A percentile compares a stretch with the other conserved stretches of the same genome.
Conservation (phyloP, 805 yeast genomes). For the Sugiyamaella qingdaonensis region DNA sequence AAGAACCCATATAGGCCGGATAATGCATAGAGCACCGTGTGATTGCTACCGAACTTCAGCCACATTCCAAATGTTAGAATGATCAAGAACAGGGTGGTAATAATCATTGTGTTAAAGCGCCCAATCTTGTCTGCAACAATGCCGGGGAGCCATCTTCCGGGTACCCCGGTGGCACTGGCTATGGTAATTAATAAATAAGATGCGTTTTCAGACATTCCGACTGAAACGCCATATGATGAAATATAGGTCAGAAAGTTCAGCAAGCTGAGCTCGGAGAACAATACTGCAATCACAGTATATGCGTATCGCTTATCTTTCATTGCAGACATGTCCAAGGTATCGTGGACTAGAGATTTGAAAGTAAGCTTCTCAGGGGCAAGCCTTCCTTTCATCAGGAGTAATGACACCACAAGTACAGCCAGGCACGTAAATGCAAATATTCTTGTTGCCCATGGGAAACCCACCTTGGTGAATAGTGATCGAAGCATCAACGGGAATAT, state of each 20-base stretch:
- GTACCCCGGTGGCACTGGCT: conserved; percentile 38
- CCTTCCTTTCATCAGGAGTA: conserved; percentile 41
- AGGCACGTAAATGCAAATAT: conserved; percentile 42
- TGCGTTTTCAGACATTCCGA: conserved; percentile 40
- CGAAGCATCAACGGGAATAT: conserved; percentile 52
- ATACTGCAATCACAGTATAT: conserved; percentile 41
- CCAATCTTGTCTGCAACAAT: conserved; percentile 46
- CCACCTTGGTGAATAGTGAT: conserved; percentile 46
- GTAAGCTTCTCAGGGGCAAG: conserved; percentile 26
- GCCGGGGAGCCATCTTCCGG: conserved; percentile 46
- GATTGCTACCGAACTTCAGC: conserved; percentile 40
- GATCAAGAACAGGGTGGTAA: conserved; percentile 28
- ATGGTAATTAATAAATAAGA: conserved; percentile 48
- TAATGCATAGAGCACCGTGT: conserved; percentile 41
- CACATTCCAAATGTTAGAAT: conserved; percentile 36
- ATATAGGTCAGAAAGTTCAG: conserved; percentile 47
- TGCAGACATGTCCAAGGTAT: conserved; percentile 34
- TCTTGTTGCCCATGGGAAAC: conserved; percentile 59
- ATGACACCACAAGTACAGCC: conserved; percentile 25
- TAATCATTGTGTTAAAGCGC: conserved; percentile 48
- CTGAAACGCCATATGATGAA: conserved; percentile 49
- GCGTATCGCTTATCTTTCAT: conserved; percentile 44
- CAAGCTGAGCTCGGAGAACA: conserved; percentile 45
- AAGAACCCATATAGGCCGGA: conserved; percentile 51
- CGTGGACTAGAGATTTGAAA: not conserved